These are phyloP conservation scores for Cryphonectria naterciae DNA, from an alignment of 2,329 filamentous ascomycete genomes.

Conservation along the genomic window DNA sequence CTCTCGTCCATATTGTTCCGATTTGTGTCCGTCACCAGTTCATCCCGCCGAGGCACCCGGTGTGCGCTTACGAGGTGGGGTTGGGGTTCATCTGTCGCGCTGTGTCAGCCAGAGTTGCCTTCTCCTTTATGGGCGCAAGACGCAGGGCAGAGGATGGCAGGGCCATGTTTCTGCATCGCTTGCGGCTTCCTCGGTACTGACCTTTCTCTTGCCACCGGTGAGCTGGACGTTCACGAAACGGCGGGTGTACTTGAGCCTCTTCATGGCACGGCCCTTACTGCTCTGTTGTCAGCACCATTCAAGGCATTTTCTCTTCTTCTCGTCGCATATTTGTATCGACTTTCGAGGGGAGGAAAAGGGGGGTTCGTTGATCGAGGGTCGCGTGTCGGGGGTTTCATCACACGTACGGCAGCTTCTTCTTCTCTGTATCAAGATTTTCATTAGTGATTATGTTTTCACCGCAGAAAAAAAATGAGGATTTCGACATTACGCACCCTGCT, in stretches of 20 bases:
- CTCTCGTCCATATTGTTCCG: constrained; percentile 25
- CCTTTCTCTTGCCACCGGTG: constrained; percentile 97
- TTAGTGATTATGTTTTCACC: constrained; percentile 11
- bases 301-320: neutral
- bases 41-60: constrained; percentile 23
- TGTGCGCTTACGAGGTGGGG: constrained; percentile 29
- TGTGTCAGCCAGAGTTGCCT: constrained; percentile 17
- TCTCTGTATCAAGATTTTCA: constrained; percentile 22
- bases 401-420: constrained; percentile 31
- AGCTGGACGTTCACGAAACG: constrained; percentile 97
- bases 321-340: neutral
- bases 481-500: constrained; percentile 27
- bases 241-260: constrained; percentile 92
- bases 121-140: neutral
- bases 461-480: neutral
- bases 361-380: constrained; percentile 3
- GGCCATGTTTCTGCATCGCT: neutral
- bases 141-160: neutral
- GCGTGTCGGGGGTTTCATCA: constrained; percentile 9
- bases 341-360: neutral
- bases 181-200: constrained; percentile 45
- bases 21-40: constrained; percentile 23
- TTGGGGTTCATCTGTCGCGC: constrained; percentile 30
- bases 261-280: constrained; percentile 87
- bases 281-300: constrained; percentile 17